Conservation (phyloP, 345 rosid genomes). For the Salix koriyanagi region DNA sequence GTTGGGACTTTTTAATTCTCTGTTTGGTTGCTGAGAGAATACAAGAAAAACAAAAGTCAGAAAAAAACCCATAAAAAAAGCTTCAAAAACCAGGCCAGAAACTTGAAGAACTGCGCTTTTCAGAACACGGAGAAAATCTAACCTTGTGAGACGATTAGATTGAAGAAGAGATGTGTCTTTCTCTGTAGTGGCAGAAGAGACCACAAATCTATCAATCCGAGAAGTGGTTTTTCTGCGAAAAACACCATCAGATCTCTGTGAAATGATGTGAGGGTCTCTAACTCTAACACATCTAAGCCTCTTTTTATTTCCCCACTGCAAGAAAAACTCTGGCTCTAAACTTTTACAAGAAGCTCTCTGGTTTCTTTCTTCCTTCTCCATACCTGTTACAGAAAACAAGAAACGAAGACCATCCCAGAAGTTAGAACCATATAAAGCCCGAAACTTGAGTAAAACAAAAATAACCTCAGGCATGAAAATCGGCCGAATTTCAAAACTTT, state of each 20-base stretch:
- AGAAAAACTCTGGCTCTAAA: slow-evolving; percentile 46
- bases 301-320: slow-evolving; percentile 78
- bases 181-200: slow-evolving; percentile 25
- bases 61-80: not conserved
- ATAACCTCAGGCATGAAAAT: slow-evolving; percentile 1
- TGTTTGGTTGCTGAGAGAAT: slow-evolving; percentile 24
- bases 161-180: slow-evolving; percentile 41
- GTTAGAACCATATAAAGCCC: not conserved
- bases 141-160: slow-evolving; percentile 53
- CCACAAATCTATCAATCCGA: slow-evolving; percentile 34
- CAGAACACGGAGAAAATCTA: not conserved
- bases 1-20: slow-evolving; percentile 9
- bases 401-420: slow-evolving; percentile 3
- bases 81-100: not conserved
- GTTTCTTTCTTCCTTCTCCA: slow-evolving; percentile 48
- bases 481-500: not conserved
- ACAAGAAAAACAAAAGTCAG: not conserved
- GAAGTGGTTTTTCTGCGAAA: slow-evolving; percentile 47
- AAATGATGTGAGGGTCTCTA: slow-evolving; percentile 47
- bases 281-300: slow-evolving; percentile 71
- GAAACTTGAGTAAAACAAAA: not conserved
- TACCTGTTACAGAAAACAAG: slow-evolving; percentile 15
- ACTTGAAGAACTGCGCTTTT: not conserved
- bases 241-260: slow-evolving; percentile 44
- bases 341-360: slow-evolving; percentile 35